Evolutionary conservation across 2,329 filamentous ascomycete genomes (phyloP).

Genomic region (Phialophora macrospora): DNA sequence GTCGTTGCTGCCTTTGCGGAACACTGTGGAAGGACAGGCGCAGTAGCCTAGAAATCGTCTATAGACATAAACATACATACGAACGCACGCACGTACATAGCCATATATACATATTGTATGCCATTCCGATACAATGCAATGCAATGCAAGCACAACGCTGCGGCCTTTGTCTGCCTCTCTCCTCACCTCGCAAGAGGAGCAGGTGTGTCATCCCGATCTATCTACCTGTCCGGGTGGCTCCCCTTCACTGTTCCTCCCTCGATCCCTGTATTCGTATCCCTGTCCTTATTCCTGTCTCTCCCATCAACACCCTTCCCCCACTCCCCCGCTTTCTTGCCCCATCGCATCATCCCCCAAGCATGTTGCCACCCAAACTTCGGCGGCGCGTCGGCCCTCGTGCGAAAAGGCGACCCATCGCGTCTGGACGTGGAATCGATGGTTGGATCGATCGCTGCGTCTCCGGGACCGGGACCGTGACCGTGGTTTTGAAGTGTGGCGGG

Average conservation of each 20-base stretch:
- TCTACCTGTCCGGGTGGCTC: too few species aligned
- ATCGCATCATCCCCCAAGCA: slow-evolving; percentile 59
- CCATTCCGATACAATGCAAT: too few species aligned
- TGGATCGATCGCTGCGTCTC: background rate
- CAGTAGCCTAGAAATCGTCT: too few species aligned
- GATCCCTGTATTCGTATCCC: background rate
- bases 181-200: background rate
- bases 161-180: background rate
- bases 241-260: background rate
- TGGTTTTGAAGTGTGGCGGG: background rate
- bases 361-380: slow-evolving; percentile 59
- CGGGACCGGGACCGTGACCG: background rate
- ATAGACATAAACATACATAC: too few species aligned
- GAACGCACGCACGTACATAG: too few species aligned
- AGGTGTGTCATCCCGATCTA: background rate
- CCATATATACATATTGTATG: too few species aligned
- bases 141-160: too few species aligned
- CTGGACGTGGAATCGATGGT: slow-evolving; percentile 44
- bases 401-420: slow-evolving; percentile 54
- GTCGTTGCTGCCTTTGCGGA: too few species aligned
- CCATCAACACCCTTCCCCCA: slow-evolving; percentile 59
- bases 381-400: slow-evolving; percentile 52
- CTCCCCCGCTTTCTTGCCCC: slow-evolving; percentile 59
- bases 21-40: too few species aligned
- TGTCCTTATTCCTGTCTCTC: background rate